Base-by-base conservation (phyloP, 805 yeast species). In the Phaffomyces antillensis region DNA sequence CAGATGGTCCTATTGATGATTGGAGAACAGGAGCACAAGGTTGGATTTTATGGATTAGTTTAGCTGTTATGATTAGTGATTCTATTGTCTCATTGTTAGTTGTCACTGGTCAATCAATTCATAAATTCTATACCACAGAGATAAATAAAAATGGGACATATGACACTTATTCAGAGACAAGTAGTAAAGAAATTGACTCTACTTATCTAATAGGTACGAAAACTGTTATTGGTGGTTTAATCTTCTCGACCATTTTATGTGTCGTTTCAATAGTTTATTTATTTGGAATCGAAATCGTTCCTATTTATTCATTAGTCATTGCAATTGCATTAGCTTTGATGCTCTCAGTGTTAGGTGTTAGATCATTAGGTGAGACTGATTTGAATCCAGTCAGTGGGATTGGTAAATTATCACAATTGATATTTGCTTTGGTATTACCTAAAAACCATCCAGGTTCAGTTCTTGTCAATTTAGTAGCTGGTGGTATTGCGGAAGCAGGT, bases 401-500 rank as follows among this genome's bases (percentile, higher is more conserved):
- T 24, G 98, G 99, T 2, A 91, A 91, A 64, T 68, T 91, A 26
- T 90, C 97, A 1, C 99, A 91, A 62, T 69, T 91, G 40, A 64
- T 93, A 3, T 88, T 93, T 64, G 96, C 97, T 0, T 59, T 88
- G 12, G 71, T 91, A 7, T 74, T 89, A 24, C 96, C 96, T 0
- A 70, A 71, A 30, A 62, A 70, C 38, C 85, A 81, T 46, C 95
- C 95, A 1, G 89, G 95, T 2, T 77, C 88, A 11, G 87, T 93
- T 6, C 66, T 91, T 36, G 79, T 88, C 38, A 93, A 91, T 59
- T 68, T 91, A 40, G 84, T 91, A 2, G 96, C 97, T 5, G 99
- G 99, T 16, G 99, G 96, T 13, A 81, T 91, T 36, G 95, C 98
- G 2, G 99, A 91, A 66, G 97, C 98, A 0, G 98, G 98, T 9